Conservation (phyloP, 345 rosid genomes). For the Acer saccharum region DNA sequence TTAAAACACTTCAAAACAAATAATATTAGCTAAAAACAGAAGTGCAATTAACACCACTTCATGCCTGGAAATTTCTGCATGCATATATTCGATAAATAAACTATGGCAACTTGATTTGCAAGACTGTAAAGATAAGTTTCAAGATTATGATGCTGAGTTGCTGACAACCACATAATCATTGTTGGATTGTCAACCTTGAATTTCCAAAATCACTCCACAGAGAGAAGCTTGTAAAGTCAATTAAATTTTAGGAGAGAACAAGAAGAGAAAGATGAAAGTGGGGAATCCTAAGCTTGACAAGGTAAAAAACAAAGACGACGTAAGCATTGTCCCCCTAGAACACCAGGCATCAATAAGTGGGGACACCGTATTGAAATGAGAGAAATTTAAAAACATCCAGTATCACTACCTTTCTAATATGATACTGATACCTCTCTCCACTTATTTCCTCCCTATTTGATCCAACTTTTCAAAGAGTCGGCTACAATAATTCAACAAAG, state of each 20-base stretch:
- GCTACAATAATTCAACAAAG: constrained; percentile 25
- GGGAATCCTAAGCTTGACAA: constrained; percentile 63
- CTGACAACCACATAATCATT: constrained; percentile 27
- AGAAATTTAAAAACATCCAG: constrained; percentile 20
- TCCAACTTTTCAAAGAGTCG: constrained; percentile 33
- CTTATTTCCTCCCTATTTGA: constrained; percentile 35
- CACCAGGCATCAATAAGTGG: constrained; percentile 47
- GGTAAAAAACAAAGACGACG: constrained; percentile 42
- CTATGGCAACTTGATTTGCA: constrained; percentile 4
- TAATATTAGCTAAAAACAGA: background rate
- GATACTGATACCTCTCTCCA: constrained; percentile 32
- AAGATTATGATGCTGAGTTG: constrained; percentile 31
- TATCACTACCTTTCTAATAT: constrained; percentile 16
- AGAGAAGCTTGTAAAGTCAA: constrained; percentile 33
- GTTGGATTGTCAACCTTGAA: constrained; percentile 30
- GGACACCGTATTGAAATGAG: constrained; percentile 36
- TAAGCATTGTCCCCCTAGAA: constrained; percentile 46
- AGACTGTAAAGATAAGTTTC: constrained; percentile 16
- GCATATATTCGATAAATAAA: background rate
- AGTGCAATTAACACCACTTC: background rate
- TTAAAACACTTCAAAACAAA: background rate
- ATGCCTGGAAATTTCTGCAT: background rate
- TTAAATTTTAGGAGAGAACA: constrained; percentile 36
- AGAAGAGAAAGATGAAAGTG: constrained; percentile 38
- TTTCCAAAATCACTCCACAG: constrained; percentile 22